Evolutionary conservation across 768 basidiomycete species (phyloP).

Genomic region (Leucocoprinus sp.): DNA sequence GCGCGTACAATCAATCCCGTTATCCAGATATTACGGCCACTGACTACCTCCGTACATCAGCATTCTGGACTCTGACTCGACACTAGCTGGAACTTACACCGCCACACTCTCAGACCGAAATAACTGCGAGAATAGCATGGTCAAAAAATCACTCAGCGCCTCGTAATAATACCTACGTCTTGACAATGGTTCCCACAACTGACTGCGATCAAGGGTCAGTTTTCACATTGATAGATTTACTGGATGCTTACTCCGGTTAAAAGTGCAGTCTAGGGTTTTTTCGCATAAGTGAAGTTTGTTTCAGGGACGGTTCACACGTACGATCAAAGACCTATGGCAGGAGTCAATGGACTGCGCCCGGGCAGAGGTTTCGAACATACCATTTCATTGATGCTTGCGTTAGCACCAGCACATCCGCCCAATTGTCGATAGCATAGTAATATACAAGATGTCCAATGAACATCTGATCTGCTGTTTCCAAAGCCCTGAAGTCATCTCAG

Average conservation of each 20-base stretch:
- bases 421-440: slow-evolving; percentile 45
- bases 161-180: slow-evolving; percentile 24
- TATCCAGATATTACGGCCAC: slow-evolving; percentile 44
- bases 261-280: slow-evolving; percentile 27
- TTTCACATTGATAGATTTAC: slow-evolving; percentile 1
- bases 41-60: slow-evolving; percentile 32
- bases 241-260: slow-evolving; percentile 30
- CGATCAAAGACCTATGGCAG: slow-evolving; percentile 39
- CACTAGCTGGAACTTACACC: slow-evolving; percentile 34
- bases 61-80: slow-evolving; percentile 1
- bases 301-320: slow-evolving; percentile 21
- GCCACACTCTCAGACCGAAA: slow-evolving; percentile 55
- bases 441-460: slow-evolving; percentile 53
- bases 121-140: slow-evolving; percentile 26
- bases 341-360: slow-evolving; percentile 4
- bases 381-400: slow-evolving; percentile 33
- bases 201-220: slow-evolving; percentile 25
- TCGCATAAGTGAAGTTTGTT: slow-evolving; percentile 2
- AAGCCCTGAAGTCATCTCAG: slow-evolving; percentile 25
- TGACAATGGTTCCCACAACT: slow-evolving; percentile 50
- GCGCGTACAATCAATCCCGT: slow-evolving; percentile 41
- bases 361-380: slow-evolving; percentile 22
- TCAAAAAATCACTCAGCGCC: slow-evolving; percentile 1
- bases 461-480: slow-evolving; percentile 46
- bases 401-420: slow-evolving; percentile 27